phyloP scores from a whole-genome alignment of 768 basidiomycete species.

The Daedaleopsis sinensis region DNA sequence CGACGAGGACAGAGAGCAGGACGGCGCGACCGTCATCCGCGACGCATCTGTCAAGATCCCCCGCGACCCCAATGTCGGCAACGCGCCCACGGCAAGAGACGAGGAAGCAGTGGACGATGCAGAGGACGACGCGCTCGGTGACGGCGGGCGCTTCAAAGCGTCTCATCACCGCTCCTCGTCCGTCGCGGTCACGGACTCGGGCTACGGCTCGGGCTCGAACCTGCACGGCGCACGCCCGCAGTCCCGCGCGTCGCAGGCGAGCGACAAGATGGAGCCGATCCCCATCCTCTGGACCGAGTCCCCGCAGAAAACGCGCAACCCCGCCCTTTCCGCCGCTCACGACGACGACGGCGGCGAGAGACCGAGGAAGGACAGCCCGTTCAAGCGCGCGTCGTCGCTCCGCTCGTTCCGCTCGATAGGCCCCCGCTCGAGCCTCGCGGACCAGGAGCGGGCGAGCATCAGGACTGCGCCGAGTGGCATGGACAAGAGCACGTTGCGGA shows the following conservation, averaged over 20 bases:
- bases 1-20: background rate
- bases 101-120: background rate
- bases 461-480: conserved; percentile 15
- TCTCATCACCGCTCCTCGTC: conserved; percentile 12
- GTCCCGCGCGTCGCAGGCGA: conserved; percentile 6
- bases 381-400: conserved; percentile 25
- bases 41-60: conserved; percentile 14
- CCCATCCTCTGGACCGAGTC: conserved; percentile 28
- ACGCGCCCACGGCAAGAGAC: conserved; percentile 7
- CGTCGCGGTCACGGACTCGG: conserved; percentile 23
- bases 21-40: background rate
- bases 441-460: conserved; percentile 18
- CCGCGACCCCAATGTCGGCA: conserved; percentile 11
- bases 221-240: conserved; percentile 3
- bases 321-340: conserved; percentile 5
- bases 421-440: background rate
- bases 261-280: conserved; percentile 21
- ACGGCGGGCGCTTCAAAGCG: background rate
- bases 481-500: conserved; percentile 4
- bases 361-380: background rate
- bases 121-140: background rate
- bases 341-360: background rate
- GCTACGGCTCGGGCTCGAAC: conserved; percentile 21
- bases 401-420: conserved; percentile 27
- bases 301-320: background rate